Base-by-base conservation (phyloP, 257 asterid genomes). In the Cordia subcordata region DNA sequence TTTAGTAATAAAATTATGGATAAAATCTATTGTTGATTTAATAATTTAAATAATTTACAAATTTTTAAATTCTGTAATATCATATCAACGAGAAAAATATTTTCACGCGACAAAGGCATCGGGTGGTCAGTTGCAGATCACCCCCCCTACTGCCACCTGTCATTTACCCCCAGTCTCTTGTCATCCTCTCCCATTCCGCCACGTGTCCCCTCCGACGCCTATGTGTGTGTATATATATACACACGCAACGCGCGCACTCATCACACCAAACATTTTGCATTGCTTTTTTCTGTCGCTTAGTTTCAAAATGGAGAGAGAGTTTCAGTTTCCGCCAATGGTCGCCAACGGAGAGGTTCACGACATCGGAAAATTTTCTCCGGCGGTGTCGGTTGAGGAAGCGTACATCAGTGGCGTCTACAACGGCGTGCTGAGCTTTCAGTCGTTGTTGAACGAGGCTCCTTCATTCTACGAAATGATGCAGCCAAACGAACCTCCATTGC, bases 391-490 rank as follows among this genome's bases (percentile, higher is more conserved):
- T 3, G 72, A 65, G 1, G 81, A 77, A 13, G 86, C 85, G 17
- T 78, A 72, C 64, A 21, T 74, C 18, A 73, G 69, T 21, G 87
- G 82, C 54, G 22, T 61, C 38, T 61, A 66, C 38, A 71, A 78
- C 14, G 87, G 47, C 15, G 15, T 77, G 13, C 75, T 83, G 22
- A 77, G 75, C 50, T 81, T 81, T 64, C 82, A 75, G 38, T 71
- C 86, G 11, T 57, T 77, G 65, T 47, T 65, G 72, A 53, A 38
- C n/a, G 35, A 22, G 15, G 17, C 63, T 21, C 58, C 47, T 42
- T 42, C 4, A 1, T 42, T 3, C 10, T 27, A 27, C 35, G 35
- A 27, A 27, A 14, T 10, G 15, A 42, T 42, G 15, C 47, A 42
- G 15, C 47, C 47, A 42, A 42, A 42, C 47, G 35, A 59, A 5